Conservation (phyloP, 1,139 yeast species). For the Magnusiomyces sp. region DNA sequence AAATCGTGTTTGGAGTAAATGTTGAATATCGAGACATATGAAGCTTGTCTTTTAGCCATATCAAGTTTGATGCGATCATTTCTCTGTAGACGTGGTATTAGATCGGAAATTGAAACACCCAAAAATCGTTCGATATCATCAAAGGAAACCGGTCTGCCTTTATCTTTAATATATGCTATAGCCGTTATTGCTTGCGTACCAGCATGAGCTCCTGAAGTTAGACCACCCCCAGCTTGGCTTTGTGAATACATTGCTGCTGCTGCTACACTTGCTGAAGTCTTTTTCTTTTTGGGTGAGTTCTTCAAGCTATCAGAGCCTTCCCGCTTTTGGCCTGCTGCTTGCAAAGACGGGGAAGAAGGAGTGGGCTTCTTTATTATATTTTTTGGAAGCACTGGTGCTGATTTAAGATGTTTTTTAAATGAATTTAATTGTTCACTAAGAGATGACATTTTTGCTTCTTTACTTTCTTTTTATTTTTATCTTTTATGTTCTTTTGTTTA, state of each 20-base stretch:
- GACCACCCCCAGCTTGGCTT: slow-evolving; percentile 26
- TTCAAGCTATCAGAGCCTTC: slow-evolving; percentile 14
- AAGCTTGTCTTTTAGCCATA: slow-evolving; percentile 50
- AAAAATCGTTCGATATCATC: slow-evolving; percentile 53
- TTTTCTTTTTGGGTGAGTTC: slow-evolving; percentile 13
- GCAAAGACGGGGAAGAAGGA: slow-evolving; percentile 5
- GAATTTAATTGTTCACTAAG: slow-evolving; percentile 45
- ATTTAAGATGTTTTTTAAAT: slow-evolving; percentile 49
- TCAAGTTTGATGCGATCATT: slow-evolving; percentile 54
- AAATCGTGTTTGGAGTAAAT: slow-evolving; percentile 75
- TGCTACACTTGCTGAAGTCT: slow-evolving; percentile 27
- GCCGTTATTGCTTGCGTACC: slow-evolving; percentile 81
- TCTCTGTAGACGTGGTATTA: slow-evolving; percentile 63
- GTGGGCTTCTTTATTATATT: slow-evolving; percentile 21
- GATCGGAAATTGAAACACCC: slow-evolving; percentile 33
- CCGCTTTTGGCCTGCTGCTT: slow-evolving; percentile 13
- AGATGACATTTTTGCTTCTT: slow-evolving; percentile 26
- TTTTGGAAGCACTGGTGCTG: slow-evolving; percentile 44
- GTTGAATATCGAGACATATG: slow-evolving; percentile 82
- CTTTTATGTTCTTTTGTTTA: too few relatives aligned
- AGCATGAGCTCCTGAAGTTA: slow-evolving; percentile 47
- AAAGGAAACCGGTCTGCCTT: slow-evolving; percentile 61
- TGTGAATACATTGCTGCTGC: slow-evolving; percentile 27
- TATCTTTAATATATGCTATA: slow-evolving; percentile 68
- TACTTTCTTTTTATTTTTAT: too few relatives aligned